A percentile compares a stretch with the other conserved stretches of the same genome.
These are phyloP conservation scores for Carex scoparia DNA, from an alignment of 176 grass and related monocot species.

Conservation along the genomic window DNA sequence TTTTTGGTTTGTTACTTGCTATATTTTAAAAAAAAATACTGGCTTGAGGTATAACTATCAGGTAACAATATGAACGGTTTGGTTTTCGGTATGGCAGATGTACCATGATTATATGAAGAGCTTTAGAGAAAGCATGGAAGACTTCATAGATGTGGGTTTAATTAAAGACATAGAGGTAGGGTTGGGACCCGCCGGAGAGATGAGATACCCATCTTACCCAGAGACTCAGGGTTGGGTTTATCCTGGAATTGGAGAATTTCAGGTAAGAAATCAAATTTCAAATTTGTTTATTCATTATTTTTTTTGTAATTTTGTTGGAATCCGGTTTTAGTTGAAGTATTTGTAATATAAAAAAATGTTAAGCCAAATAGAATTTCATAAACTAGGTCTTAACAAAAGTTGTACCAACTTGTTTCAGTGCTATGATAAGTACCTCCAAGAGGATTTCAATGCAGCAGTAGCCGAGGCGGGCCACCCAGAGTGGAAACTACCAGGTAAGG, in stretches of 20 bases:
- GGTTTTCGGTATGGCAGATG: constrained; percentile 40
- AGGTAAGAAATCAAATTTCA: constrained; percentile 37
- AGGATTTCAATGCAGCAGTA: constrained; percentile 56
- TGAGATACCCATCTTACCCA: constrained; percentile 88
- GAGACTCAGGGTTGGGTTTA: constrained; percentile 64
- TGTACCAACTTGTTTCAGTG: constrained; percentile 49
- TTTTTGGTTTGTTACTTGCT: background rate
- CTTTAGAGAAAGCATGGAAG: constrained; percentile 72
- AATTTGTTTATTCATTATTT: background rate
- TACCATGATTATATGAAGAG: constrained; percentile 86
- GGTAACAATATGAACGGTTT: constrained; percentile 4
- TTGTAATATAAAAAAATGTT: background rate
- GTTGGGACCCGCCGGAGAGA: constrained; percentile 75
- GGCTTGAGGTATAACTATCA: background rate
- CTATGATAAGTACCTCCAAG: constrained; percentile 69
- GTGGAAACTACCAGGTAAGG: constrained; percentile 65
- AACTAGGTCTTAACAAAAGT: constrained; percentile 6
- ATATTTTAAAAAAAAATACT: background rate
- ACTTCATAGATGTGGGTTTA: constrained; percentile 55
- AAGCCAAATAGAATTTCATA: background rate
- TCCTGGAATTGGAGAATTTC: constrained; percentile 92
- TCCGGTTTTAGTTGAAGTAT: background rate
- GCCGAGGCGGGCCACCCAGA: constrained; percentile 56
- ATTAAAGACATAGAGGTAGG: constrained; percentile 88
- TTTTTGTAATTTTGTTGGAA: background rate